Evolutionary conservation across 768 basidiomycete species (phyloP), one percentile per base, ranked within the genome.

Genomic region (Gymnopilus junonius): DNA sequence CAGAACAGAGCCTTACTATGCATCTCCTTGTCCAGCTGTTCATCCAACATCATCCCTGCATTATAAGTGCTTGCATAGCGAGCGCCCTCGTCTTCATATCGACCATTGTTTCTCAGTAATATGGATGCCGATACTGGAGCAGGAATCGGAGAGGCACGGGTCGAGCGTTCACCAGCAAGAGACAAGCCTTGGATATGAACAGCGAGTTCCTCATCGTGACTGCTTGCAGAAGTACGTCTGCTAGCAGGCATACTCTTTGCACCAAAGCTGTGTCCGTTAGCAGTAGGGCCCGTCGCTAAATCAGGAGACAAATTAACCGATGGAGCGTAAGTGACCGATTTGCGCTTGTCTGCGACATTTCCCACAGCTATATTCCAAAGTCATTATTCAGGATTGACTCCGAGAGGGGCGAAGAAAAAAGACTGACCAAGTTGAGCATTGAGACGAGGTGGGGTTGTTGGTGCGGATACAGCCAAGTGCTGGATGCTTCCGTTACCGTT

Each of bases 191-290:
- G 88, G 59, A 94, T 80, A 68, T 93, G 91, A 54, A 84, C 82
- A 15, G 89, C 89, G 66, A 94, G 78, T 61, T 94, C 92, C 62
- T 93, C 93, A 65, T 94, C 93, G 62, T 92, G 90, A 67, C 88
- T 89, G 71, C 93, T 95, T 17, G 93, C 91, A 3, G 94, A 95
- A 11, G 91, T 93, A 61, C 94, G 89, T 63, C 94, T 88, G 70
- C 93, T 94, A 14, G 93, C 92, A 39, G 94, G 94, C 93, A 95
- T 95, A 71, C 93, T 94, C 79, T 93, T 94, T 4, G 93, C 92
- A 57, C 92, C 93, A 70, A 86, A 91, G 53, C 74, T 75, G 70
- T 86, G 85, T 55, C 84, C 83, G 46, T 84, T 84, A 54, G 74
- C 63, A 43, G 69, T 73, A 42, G 82, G 77, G 56, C 74, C 75